These are phyloP conservation scores for Melanogaster broomeanus DNA, from an alignment of 768 basidiomycete species.

Conservation along the genomic window DNA sequence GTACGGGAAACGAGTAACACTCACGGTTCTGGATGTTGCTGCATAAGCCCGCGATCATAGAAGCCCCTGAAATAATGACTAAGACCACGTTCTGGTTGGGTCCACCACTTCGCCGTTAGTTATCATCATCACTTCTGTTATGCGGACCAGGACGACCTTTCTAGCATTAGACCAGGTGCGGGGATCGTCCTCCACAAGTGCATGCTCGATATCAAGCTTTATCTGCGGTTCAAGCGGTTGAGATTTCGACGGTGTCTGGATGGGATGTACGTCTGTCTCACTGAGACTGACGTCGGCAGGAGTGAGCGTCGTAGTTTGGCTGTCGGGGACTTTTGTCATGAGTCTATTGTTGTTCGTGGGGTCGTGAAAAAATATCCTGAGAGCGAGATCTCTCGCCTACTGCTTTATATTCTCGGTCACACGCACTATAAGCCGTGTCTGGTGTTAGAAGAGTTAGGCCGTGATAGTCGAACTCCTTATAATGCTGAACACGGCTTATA, in stretches of 20 bases:
- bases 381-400: background rate
- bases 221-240: background rate
- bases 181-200: slow-evolving; percentile 58
- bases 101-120: background rate
- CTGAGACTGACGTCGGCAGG: background rate
- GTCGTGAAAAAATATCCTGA: background rate
- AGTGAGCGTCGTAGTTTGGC: background rate
- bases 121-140: background rate
- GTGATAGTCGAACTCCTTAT: too few relatives aligned
- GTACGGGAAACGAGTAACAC: background rate
- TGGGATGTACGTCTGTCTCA: background rate
- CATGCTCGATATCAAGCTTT: slow-evolving; percentile 40
- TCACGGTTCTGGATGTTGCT: slow-evolving; percentile 33
- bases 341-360: background rate
- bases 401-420: background rate
- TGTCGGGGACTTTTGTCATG: slow-evolving; percentile 7
- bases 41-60: slow-evolving; percentile 30
- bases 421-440: background rate
- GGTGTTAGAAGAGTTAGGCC: background rate
- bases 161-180: slow-evolving; percentile 56
- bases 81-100: slow-evolving; percentile 18
- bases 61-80: slow-evolving; percentile 26
- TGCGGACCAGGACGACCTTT: slow-evolving; percentile 44
- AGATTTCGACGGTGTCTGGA: background rate
- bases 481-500: too few relatives aligned